phyloP scores from a whole-genome alignment of 2,329 filamentous ascomycete genomes.

The Hypomyces perniciosus region DNA sequence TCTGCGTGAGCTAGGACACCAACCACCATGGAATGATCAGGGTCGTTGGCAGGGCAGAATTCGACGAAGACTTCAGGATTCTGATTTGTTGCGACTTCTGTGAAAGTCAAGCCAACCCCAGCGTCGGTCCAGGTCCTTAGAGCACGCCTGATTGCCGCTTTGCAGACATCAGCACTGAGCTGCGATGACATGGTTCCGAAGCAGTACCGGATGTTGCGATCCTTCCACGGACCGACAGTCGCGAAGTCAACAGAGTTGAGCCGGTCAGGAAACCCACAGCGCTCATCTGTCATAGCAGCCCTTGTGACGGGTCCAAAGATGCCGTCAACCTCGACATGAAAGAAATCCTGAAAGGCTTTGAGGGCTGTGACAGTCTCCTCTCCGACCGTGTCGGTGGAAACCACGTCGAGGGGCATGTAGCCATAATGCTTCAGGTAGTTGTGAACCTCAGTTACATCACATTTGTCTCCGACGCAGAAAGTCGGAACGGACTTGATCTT shows the following conservation, averaged over 20 bases:
- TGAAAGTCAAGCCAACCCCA: background rate
- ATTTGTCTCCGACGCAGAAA: background rate
- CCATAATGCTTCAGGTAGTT: constrained; percentile 7
- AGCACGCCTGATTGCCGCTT: background rate
- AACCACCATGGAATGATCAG: constrained; percentile 3
- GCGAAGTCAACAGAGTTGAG: constrained; percentile 4
- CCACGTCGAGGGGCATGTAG: background rate
- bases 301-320: no score
- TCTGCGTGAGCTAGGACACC: constrained; percentile 3
- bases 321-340: no score
- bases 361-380: background rate
- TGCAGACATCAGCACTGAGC: background rate
- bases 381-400: background rate
- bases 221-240: constrained; percentile 1
- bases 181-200: constrained; percentile 1
- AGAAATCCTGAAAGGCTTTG: background rate
- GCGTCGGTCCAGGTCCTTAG: background rate
- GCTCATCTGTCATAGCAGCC: background rate
- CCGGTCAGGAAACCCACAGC: constrained; percentile 1
- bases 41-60: constrained; percentile 1
- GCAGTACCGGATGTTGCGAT: constrained; percentile 2
- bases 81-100: background rate
- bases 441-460: constrained; percentile 2
- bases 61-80: constrained; percentile 2
- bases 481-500: constrained; percentile 1